phyloP scores from a whole-genome alignment of 1,284 basidiomycete species.

The Cystobasidium slooffiae region DNA sequence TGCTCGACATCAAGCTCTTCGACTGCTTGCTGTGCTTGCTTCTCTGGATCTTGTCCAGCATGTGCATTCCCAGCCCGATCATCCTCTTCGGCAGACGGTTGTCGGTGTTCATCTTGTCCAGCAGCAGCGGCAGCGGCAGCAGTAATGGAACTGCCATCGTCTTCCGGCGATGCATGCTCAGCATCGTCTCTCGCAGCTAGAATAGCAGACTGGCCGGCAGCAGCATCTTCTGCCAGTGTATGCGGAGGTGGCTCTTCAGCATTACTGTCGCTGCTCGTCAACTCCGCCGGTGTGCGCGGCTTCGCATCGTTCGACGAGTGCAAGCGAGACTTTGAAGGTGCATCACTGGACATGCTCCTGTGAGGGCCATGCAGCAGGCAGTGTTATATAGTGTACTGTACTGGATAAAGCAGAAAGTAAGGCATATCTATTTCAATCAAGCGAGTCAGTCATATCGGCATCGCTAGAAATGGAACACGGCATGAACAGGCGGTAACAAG shows the following conservation, averaged over 20 bases:
- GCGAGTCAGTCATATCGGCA: too few species aligned
- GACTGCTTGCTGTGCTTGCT: constrained; percentile 7
- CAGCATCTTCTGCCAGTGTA: constrained; percentile 17
- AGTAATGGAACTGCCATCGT: too few species aligned
- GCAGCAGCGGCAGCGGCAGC: not conserved
- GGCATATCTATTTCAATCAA: too few species aligned
- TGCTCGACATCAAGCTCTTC: constrained; percentile 32
- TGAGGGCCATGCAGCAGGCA: too few species aligned
- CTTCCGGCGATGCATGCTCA: not conserved
- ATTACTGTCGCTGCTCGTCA: not conserved
- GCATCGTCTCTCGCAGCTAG: constrained; percentile 6
- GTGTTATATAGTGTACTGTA: too few species aligned
- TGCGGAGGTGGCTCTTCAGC: not conserved
- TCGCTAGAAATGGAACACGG: too few species aligned
- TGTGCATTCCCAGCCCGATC: not conserved
- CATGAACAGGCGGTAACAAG: too few species aligned
- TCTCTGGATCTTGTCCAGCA: constrained; percentile 15
- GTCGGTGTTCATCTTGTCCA: not conserved
- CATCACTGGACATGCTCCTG: too few species aligned
- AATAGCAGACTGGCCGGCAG: constrained; percentile 4
- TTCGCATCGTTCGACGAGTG: too few species aligned
- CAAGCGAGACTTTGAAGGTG: too few species aligned
- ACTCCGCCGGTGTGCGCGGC: not conserved
- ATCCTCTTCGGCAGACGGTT: not conserved
- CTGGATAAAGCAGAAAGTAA: too few species aligned